Evolutionary conservation across 2,329 filamentous ascomycete genomes (phyloP).

Genomic region (Ceratocystis smalleyi): DNA sequence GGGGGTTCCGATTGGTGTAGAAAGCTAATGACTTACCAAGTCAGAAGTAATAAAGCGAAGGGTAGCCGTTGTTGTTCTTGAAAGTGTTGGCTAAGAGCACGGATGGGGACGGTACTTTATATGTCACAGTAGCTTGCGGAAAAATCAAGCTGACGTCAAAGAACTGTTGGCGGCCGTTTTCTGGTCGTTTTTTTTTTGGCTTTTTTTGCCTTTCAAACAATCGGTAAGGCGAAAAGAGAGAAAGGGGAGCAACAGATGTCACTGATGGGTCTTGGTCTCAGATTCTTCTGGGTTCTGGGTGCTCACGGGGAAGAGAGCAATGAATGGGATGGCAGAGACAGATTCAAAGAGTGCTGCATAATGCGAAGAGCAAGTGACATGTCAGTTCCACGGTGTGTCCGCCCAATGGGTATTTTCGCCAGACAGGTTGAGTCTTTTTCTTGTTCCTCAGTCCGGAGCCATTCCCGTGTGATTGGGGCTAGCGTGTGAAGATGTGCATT

Average conservation of each 20-base stretch:
- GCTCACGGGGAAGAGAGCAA: not conserved
- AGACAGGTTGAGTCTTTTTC: not conserved
- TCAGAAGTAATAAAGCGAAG: not conserved
- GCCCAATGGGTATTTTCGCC: not conserved
- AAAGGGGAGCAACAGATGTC: not conserved
- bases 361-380: not conserved
- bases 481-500: not conserved
- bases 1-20: not conserved
- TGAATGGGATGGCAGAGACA: not conserved
- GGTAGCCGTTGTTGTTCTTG: not conserved
- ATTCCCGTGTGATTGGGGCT: not conserved
- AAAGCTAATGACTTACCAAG: not conserved
- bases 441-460: not conserved
- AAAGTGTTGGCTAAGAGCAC: not conserved
- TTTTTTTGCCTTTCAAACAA: not conserved
- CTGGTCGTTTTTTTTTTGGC: not conserved
- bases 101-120: not conserved
- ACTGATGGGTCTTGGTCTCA: not conserved
- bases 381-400: not conserved
- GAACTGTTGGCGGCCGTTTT: not conserved
- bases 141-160: not conserved
- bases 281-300: slow-evolving; percentile 1
- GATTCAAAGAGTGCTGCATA: not conserved
- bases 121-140: not conserved
- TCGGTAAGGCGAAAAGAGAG: not conserved